phyloP scores from a whole-genome alignment of 345 rosid species.

The Eucalyptus tenuipes region DNA sequence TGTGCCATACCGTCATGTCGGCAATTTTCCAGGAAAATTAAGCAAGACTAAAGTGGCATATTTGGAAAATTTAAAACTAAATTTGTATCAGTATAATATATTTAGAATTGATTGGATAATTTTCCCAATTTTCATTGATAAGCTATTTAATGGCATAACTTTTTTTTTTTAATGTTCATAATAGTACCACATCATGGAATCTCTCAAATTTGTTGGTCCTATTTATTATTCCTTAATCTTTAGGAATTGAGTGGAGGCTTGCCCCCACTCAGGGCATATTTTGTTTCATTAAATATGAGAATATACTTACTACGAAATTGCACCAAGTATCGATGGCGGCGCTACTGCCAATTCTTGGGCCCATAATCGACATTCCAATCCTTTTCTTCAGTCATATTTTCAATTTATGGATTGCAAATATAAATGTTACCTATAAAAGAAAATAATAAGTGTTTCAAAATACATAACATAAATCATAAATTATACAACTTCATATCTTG shows the following conservation, averaged over 20 bases:
- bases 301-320: too few relatives aligned
- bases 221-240: not conserved
- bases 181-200: not conserved
- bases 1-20: rapidly evolving
- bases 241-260: not conserved
- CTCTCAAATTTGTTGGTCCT: not conserved
- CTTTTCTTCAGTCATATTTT: not conserved
- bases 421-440: not conserved
- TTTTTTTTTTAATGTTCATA: not conserved
- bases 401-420: not conserved
- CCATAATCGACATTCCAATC: not conserved
- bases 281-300: too few relatives aligned
- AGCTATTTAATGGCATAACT: not conserved
- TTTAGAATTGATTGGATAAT: not conserved
- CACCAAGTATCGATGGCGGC: too few relatives aligned
- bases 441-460: too few relatives aligned
- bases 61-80: not conserved
- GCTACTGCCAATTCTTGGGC: too few relatives aligned
- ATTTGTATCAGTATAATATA: not conserved
- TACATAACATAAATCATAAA: too few relatives aligned
- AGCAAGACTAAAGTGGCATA: not conserved
- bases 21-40: not conserved
- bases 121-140: not conserved
- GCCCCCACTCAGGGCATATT: not conserved
- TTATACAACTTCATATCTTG: too few relatives aligned